Conservation (phyloP, 2,329 filamentous ascomycete species). For the Rachicladosporium sp. region DNA sequence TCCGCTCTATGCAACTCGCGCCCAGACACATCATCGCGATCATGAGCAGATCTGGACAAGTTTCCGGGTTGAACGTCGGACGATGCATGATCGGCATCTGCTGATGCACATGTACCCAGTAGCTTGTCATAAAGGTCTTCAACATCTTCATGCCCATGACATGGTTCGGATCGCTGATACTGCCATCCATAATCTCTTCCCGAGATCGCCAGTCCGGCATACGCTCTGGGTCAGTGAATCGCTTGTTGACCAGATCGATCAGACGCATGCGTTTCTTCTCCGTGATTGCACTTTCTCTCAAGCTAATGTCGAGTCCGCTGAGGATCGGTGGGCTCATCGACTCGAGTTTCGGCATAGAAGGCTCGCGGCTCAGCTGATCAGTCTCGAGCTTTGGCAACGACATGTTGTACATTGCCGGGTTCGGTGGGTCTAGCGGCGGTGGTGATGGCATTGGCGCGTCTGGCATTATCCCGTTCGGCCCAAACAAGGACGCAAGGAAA, state of each 20-base stretch:
- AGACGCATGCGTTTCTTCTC: conserved; percentile 72
- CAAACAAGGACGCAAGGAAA: conserved; percentile 17
- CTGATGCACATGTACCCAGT: conserved; percentile 89
- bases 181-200: conserved; percentile 65
- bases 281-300: conserved; percentile 68
- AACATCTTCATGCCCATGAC: conserved; percentile 82
- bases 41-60: conserved; percentile 70
- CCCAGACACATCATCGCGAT: conserved; percentile 88
- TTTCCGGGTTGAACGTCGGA: conserved; percentile 81
- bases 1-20: conserved; percentile 76
- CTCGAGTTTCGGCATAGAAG: conserved; percentile 3
- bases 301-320: conserved; percentile 54
- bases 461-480: conserved; percentile 7
- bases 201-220: conserved; percentile 62
- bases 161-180: conserved; percentile 50
- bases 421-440: conserved; percentile 6
- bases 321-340: conserved; percentile 4
- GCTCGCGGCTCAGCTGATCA: too few species aligned
- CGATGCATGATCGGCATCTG: conserved; percentile 91
- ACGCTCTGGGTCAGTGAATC: conserved; percentile 71
- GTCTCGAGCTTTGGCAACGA: conserved; percentile 15
- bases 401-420: conserved; percentile 7
- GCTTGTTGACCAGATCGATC: conserved; percentile 65
- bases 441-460: conserved; percentile 13
- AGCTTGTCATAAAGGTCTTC: conserved; percentile 85